Percentiles rank a stretch among this genome's conserved stretches.
Evolutionary conservation across 331 rosid genomes (phyloP).

Genomic region (Pyracantha coccinea): DNA sequence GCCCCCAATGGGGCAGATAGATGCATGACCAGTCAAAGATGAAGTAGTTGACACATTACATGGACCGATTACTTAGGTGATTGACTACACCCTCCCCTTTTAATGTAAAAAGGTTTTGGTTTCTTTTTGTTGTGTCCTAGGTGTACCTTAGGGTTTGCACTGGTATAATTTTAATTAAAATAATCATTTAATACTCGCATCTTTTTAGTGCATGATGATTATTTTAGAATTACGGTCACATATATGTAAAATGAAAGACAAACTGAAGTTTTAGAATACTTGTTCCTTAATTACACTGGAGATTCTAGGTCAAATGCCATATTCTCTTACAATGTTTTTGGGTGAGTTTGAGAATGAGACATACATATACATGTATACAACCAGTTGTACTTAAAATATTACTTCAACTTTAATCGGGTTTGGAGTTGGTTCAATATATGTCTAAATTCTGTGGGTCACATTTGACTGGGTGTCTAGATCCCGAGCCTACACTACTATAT

Average conservation of each 20-base stretch:
- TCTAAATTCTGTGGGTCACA: too few relatives aligned
- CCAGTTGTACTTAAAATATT: not conserved
- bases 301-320: not conserved
- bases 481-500: too few relatives aligned
- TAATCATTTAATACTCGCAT: not conserved
- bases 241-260: too few relatives aligned
- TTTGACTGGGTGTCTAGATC: too few relatives aligned
- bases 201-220: not conserved
- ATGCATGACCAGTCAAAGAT: not conserved
- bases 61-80: not conserved
- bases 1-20: not conserved
- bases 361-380: too few relatives aligned
- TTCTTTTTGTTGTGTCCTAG: not conserved
- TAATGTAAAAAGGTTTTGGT: not conserved
- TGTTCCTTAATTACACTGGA: not conserved
- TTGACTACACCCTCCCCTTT: not conserved
- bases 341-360: too few relatives aligned
- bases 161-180: too few relatives aligned
- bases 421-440: not conserved
- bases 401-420: not conserved
- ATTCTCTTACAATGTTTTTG: too few relatives aligned
- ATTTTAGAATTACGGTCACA: not conserved
- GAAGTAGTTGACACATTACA: not conserved
- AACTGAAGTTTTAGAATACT: not conserved
- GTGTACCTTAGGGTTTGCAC: not conserved